A percentile compares a stretch with the other conserved stretches of the same genome.
Evolutionary conservation across 805 yeast species (phyloP).

Genomic region (Metschnikowia vanudenii): DNA sequence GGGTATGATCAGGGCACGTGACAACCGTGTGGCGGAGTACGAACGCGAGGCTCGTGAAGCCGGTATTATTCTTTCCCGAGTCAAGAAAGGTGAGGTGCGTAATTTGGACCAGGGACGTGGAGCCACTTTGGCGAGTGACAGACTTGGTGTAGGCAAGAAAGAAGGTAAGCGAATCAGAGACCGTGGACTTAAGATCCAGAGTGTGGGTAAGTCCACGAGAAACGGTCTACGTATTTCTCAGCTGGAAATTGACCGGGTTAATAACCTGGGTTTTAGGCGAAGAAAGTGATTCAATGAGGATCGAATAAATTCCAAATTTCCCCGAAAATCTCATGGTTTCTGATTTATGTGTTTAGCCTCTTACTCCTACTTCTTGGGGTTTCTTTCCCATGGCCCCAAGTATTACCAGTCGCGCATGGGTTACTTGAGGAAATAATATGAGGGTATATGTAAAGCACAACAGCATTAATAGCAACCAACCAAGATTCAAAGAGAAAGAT

Average conservation of each 20-base stretch:
- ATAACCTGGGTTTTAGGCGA: conserved; percentile 13
- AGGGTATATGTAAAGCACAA: too few relatives aligned
- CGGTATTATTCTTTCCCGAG: conserved; percentile 80
- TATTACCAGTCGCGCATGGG: too few relatives aligned
- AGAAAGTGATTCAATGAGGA: neutral
- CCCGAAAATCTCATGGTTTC: too few relatives aligned
- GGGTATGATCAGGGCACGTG: conserved; percentile 68
- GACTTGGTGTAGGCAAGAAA: conserved; percentile 49
- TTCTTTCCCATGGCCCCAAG: too few relatives aligned
- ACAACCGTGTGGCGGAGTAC: conserved; percentile 49
- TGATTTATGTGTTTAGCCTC: too few relatives aligned
- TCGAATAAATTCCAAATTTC: too few relatives aligned
- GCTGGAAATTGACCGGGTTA: conserved; percentile 56
- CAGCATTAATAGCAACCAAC: too few relatives aligned
- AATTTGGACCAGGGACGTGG: conserved; percentile 54
- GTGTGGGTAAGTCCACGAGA: conserved; percentile 73
- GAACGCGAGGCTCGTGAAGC: conserved; percentile 85
- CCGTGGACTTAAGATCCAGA: conserved; percentile 74
- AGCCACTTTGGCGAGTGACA: conserved; percentile 47
- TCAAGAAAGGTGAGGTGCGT: conserved; percentile 64
- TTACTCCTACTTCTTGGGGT: too few relatives aligned
- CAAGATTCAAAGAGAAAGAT: too few relatives aligned
- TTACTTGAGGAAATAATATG: too few relatives aligned
- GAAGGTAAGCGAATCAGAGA: conserved; percentile 51
- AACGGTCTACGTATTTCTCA: conserved; percentile 75